Evolutionary conservation across 139 green algal species (phyloP), one percentile per base, ranked within the genome.

Genomic region (Nannochloris sp.): DNA sequence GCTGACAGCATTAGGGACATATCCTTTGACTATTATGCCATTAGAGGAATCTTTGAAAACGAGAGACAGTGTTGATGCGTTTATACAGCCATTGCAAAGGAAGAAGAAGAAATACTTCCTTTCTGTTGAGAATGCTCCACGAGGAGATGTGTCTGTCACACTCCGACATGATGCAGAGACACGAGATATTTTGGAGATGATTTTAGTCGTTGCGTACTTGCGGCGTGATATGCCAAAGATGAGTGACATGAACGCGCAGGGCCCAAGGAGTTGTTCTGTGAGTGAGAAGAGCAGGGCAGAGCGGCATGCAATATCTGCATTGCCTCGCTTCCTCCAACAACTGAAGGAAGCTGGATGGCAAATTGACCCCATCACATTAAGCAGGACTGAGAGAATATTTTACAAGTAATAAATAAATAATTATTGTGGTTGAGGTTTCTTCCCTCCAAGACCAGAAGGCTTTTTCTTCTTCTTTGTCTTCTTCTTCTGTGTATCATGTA

Each of bases 181-280:
- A 5, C 7, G 10, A 0, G 76, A 90, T 69, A 78, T 90, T 9
- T 36, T 82, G 27, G 70, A 79, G 53, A 76, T 74, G 11, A 64
- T 90, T 25, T 63, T 90, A 51, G 72, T 85, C n/a, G 74, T 81
- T 11, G 80, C 74, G 3, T 78, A 82, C 57, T 48, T 90, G n/a
- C 70, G 83, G 15, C 66, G 25, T 10, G 27, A 29, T 29, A 5
- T 29, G 4, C 4, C 27, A 29, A 29, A 29, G 27, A 29, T 29
- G 4, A 29, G 4, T 29, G 34, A 46, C 5, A 40, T 40, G 8
- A 12, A 40, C 34, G 34, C 34, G 2, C 34, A 18, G 15, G 21
- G 18, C 31, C 27, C 37, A 40, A 60, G 64, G 7, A 40, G 34
- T 40, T 11, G 9, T 40, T 40, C 34, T 40, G 34, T 40, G 34